A percentile compares a stretch with the other conserved stretches of the same genome.
Conservation (phyloP, 2,329 filamentous ascomycete genomes). For the Talaromyces sp. region DNA sequence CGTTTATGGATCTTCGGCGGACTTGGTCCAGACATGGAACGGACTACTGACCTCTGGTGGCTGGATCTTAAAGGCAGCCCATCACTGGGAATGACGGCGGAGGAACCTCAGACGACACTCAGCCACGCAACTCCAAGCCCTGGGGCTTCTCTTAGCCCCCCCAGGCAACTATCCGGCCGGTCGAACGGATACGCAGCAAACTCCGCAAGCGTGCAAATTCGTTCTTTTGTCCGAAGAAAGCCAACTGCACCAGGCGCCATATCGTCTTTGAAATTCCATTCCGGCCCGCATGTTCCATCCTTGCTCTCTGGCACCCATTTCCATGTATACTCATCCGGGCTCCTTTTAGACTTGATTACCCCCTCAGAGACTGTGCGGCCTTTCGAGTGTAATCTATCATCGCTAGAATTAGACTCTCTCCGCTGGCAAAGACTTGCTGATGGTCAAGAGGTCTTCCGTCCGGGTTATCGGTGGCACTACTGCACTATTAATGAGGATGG, state of each 20-base stretch:
- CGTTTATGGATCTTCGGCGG: slow-evolving; percentile 96
- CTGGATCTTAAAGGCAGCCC: slow-evolving; percentile 87
- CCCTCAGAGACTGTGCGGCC: slow-evolving; percentile 81
- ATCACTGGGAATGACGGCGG: slow-evolving; percentile 68
- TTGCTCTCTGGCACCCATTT: slow-evolving; percentile 92
- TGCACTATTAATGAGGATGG: slow-evolving; percentile 93
- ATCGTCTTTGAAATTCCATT: slow-evolving; percentile 83
- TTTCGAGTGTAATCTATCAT: slow-evolving; percentile 84
- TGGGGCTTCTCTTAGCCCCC: slow-evolving; percentile 30
- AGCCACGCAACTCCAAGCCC: slow-evolving; percentile 32
- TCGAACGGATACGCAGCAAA: slow-evolving; percentile 65
- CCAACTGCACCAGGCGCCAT: slow-evolving; percentile 75
- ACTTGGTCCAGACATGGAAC: slow-evolving; percentile 93
- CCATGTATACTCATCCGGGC: slow-evolving; percentile 89
- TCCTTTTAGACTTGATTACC: slow-evolving; percentile 88
- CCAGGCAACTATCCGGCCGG: slow-evolving; percentile 31
- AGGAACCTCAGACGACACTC: slow-evolving; percentile 34
- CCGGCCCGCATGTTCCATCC: slow-evolving; percentile 76
- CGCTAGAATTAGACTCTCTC: slow-evolving; percentile 77
- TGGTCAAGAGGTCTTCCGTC: slow-evolving; percentile 85
- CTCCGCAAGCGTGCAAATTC: slow-evolving; percentile 56
- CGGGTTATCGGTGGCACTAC: slow-evolving; percentile 96
- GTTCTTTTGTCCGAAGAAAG: slow-evolving; percentile 45
- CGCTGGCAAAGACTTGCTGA: slow-evolving; percentile 95
- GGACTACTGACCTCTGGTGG: slow-evolving; percentile 95